Base-by-base conservation (phyloP, 228 moss, liverwort and hornwort genomes). In the Sphagnum magellanicum region DNA sequence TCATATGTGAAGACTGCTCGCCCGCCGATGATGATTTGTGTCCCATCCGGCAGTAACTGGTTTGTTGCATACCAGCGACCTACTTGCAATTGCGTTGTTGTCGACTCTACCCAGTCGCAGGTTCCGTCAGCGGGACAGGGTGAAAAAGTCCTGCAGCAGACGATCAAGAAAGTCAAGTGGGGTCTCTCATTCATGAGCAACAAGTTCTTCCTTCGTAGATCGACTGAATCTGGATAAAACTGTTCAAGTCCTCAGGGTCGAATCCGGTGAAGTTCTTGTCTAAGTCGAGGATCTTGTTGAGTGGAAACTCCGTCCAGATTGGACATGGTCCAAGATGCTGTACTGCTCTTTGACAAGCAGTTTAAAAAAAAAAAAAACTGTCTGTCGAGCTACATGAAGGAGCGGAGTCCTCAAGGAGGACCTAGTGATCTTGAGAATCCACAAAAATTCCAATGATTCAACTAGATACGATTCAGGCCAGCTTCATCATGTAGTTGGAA, bases 31-130 rank as follows among this genome's bases (percentile, higher is more conserved):
- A 91, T 68, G 8, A 91, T 87, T 68, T 91, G 91, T 6, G 78
- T 80, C 1, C 88, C 89, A 63, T 87, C 91, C 2, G 89, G 91
- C 5, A 91, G 82, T 10, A 79, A 14, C 75, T 91, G 89, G 71
- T 91, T 91, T 1, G 91, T 84, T 9, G 91, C 87, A 67, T 91
- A 91, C 91, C 91, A 91, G 15, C 91, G 76, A 4, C 87, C 87
- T 0, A 79, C 72, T 67, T 87, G 87, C 49, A 91, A 71, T 14
- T 70, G 51, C 15, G 72, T n/a, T 16, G 14, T 55, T 5, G 13
- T 55, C 9, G 79, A 80, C 70, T 91, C 91, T 12, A 70, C 73
- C 91, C 91, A 91, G 61, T 91, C 82, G 79, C 91, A 91, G 1
- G 17, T 63, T 6, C 5, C 84, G 6, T 67, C 71, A 49, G 66